Evolutionary conservation across 2,329 filamentous ascomycete species (phyloP), one percentile per base, ranked within the genome.

Genomic region (Tricladium varicosporioides): DNA sequence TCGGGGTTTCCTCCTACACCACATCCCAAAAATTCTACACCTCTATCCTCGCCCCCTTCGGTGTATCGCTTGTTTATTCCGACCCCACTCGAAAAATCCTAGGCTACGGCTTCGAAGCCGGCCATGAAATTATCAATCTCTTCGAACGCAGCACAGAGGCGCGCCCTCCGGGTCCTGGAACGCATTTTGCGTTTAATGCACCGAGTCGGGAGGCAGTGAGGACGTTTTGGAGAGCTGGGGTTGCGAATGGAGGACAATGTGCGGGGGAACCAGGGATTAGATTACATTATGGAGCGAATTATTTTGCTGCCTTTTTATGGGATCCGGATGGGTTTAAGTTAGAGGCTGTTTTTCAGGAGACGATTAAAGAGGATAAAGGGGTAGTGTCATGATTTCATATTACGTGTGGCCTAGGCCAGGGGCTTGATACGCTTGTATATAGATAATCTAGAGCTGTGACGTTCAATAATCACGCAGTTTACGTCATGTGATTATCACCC

Each of bases 141-240:
- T 71, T 71, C 49, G 68, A 70, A 57, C 61, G 66, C 31, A 60
- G 59, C 19, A 48, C 60, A 5, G 57, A 63, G 2, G 64, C 64
- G 3, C 56, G 58, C 2, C 49, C 67, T 1, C 68, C 70, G 0
- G 70, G 69, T 10, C 55, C 53, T 1, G 71, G 71, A 0, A 67
- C 62, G 32, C 72, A 73, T 55, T 54, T 74, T 27, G 72, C 71
- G 2, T 70, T 73, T 58, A 69, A 71, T 53, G 68, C 70, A 15
- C 66, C 68, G 2, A 67, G 57, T 14, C 60, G 69, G 2, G 44
- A 61, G 40, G 64, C 66, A 2, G 71, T 72, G 11, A 60, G 63
- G 14, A 60, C 65, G 36, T 74, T 72, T 54, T 67, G 70, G 51
- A 61, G 63, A 8, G 60, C 60, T 18, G 71, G 66, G 0, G 48